Conservation (phyloP, 805 yeast genomes). For the Debaryomyces castellii region DNA sequence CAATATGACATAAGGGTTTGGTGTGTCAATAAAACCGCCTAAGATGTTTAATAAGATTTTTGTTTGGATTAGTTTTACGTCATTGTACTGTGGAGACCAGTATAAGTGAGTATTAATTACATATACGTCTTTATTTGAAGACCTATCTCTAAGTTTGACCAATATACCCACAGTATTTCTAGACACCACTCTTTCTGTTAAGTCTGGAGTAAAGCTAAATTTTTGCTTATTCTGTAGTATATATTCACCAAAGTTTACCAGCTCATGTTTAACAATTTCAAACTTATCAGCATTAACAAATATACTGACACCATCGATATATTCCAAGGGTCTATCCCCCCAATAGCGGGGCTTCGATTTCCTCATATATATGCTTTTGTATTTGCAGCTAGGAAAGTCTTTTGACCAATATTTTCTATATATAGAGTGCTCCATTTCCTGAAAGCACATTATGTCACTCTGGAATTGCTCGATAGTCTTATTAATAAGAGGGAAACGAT, state of each 20-base stretch:
- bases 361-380: conserved; percentile 45
- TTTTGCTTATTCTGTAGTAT: conserved; percentile 19
- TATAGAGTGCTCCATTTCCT: conserved; percentile 48
- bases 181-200: conserved; percentile 33
- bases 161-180: conserved; percentile 57
- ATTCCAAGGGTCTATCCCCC: conserved; percentile 37
- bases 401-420: conserved; percentile 41
- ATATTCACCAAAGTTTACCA: conserved; percentile 29
- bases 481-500: conserved; percentile 38
- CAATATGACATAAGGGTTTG: conserved; percentile 71
- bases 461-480: conserved; percentile 34
- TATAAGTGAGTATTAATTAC: conserved; percentile 92
- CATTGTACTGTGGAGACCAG: conserved; percentile 97
- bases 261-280: conserved; percentile 31
- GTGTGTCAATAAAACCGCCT: conserved; percentile 58
- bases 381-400: conserved; percentile 31
- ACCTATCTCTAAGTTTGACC: conserved; percentile 55
- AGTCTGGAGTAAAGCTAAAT: conserved; percentile 32
- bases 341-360: conserved; percentile 57
- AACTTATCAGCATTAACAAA: conserved; percentile 51
- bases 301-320: conserved; percentile 62
- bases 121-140: conserved; percentile 68
- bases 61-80: conserved; percentile 93
- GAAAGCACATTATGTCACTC: conserved; percentile 61
- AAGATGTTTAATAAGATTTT: conserved; percentile 89